These are phyloP conservation scores for Epichloe glyceriae DNA, from an alignment of 2,329 filamentous ascomycete species.

Conservation along the genomic window DNA sequence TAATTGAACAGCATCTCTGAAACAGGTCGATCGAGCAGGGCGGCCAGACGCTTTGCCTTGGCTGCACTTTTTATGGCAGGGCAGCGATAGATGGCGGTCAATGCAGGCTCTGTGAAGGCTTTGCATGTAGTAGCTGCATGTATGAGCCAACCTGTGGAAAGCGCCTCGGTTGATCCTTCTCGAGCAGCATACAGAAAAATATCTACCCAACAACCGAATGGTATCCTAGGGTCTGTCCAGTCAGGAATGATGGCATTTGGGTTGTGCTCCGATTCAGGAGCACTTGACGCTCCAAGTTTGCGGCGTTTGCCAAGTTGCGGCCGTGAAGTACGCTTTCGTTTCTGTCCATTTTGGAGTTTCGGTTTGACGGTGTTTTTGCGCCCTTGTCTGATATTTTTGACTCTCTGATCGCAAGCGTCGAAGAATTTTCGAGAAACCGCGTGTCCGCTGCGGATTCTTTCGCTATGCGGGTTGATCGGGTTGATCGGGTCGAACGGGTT, in stretches of 20 bases:
- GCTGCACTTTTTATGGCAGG: slow-evolving; percentile 45
- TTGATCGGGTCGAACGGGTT: not conserved
- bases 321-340: slow-evolving; percentile 8
- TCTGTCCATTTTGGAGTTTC: slow-evolving; percentile 6
- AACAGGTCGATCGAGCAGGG: slow-evolving; percentile 41
- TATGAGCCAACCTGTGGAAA: slow-evolving; percentile 50
- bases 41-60: slow-evolving; percentile 31
- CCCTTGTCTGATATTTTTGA: not conserved
- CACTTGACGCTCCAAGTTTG: not conserved
- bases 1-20: slow-evolving; percentile 47
- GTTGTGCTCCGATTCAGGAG: not conserved
- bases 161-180: slow-evolving; percentile 25
- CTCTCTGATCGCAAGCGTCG: not conserved
- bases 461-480: not conserved
- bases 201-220: slow-evolving; percentile 55
- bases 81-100: slow-evolving; percentile 57
- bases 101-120: slow-evolving; percentile 56
- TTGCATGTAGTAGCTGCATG: slow-evolving; percentile 49
- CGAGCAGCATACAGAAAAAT: slow-evolving; percentile 58
- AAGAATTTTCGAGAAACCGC: not conserved
- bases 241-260: slow-evolving; percentile 28
- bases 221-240: slow-evolving; percentile 42
- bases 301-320: slow-evolving; percentile 8
- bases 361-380: not conserved
- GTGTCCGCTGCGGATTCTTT: not conserved